Evolutionary conservation across 2,329 filamentous ascomycete species (phyloP).

Genomic region (Colletotrichum somersetense): DNA sequence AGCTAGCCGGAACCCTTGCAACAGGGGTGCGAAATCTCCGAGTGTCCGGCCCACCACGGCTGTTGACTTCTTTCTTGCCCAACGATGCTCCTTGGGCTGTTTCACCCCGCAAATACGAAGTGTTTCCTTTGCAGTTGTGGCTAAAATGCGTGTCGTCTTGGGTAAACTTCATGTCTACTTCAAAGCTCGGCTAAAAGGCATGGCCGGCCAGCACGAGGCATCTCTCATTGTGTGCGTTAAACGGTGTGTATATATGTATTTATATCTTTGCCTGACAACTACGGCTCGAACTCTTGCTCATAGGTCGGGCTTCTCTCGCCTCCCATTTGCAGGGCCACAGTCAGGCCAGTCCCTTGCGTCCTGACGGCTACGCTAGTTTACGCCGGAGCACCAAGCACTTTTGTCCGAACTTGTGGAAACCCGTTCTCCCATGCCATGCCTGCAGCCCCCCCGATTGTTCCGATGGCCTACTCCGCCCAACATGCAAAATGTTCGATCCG

Average conservation of each 20-base stretch:
- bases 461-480: slow-evolving; percentile 24
- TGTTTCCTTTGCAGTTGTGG: slow-evolving; percentile 14
- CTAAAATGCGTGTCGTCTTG: not conserved
- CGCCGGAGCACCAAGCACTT: not conserved
- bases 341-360: slow-evolving; percentile 16
- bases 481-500: slow-evolving; percentile 27
- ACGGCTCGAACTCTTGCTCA: not conserved
- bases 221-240: not conserved
- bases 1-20: slow-evolving; percentile 12
- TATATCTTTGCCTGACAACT: not conserved
- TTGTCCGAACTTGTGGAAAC: slow-evolving; percentile 27
- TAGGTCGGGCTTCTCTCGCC: not conserved
- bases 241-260: too few relatives aligned
- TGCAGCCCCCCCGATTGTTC: slow-evolving; percentile 19
- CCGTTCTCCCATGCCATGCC: slow-evolving; percentile 2
- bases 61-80: not conserved
- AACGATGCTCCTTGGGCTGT: not conserved
- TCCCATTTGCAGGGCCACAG: not conserved
- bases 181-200: not conserved
- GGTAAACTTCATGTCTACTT: not conserved
- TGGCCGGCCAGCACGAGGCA: not conserved
- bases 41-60: slow-evolving; percentile 8
- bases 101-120: slow-evolving; percentile 15
- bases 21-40: slow-evolving; percentile 22
- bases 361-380: slow-evolving; percentile 1